These are phyloP conservation scores for Hypoxylon sp. DNA, from an alignment of 2,329 filamentous ascomycete genomes.

Conservation along the genomic window DNA sequence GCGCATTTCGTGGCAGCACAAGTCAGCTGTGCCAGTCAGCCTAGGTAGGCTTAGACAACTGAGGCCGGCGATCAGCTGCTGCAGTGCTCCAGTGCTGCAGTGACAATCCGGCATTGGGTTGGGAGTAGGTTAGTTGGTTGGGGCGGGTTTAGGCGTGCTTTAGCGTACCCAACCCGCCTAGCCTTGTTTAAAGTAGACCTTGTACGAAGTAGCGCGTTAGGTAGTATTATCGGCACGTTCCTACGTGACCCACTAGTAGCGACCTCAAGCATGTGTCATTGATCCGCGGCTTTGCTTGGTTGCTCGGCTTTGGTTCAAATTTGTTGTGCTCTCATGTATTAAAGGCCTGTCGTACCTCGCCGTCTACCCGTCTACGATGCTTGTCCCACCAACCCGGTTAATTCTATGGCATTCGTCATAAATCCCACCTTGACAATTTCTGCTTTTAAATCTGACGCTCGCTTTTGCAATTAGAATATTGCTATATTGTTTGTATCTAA, in stretches of 20 bases:
- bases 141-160: constrained; percentile 19
- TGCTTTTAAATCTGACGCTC: constrained; percentile 14
- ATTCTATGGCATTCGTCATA: constrained; percentile 34
- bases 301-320: constrained; percentile 11
- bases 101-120: constrained; percentile 22
- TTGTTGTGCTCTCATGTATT: constrained; percentile 20
- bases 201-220: constrained; percentile 25
- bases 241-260: constrained; percentile 22
- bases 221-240: constrained; percentile 26
- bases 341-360: constrained; percentile 8
- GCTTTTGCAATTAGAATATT: neutral
- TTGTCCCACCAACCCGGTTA: constrained; percentile 36
- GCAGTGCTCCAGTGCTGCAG: constrained; percentile 16
- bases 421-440: constrained; percentile 32
- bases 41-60: constrained; percentile 17
- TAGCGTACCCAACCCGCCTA: constrained; percentile 9
- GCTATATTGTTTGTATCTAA: constrained; percentile 12
- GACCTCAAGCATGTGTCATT: constrained; percentile 39
- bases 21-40: constrained; percentile 26
- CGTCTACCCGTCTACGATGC: constrained; percentile 1
- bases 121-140: no score
- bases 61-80: constrained; percentile 27
- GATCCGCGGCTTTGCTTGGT: constrained; percentile 33
- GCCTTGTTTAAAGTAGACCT: constrained; percentile 6
- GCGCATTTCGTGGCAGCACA: constrained; percentile 15